Evolutionary conservation across 352 stramenopile species (phyloP).

Genomic region (Phytophthora pistaciae): DNA sequence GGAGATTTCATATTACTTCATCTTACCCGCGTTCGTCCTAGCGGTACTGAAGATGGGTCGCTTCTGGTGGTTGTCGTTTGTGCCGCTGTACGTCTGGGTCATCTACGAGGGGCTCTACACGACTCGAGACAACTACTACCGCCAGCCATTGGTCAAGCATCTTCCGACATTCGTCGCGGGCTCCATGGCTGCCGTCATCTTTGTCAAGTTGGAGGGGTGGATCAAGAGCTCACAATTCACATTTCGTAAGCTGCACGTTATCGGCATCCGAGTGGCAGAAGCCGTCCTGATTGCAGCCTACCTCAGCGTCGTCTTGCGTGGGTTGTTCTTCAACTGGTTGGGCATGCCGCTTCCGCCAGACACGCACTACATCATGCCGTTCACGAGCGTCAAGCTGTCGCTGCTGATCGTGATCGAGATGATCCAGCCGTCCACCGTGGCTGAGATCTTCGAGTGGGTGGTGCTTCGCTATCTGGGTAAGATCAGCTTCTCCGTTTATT

Average conservation of each 20-base stretch:
- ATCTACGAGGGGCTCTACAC: constrained; percentile 18
- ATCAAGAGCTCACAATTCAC: constrained; percentile 4
- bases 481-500: constrained; percentile 36
- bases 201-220: too few relatives aligned
- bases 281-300: constrained; percentile 15
- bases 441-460: constrained; percentile 13
- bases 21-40: too few relatives aligned
- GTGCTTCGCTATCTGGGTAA: constrained; percentile 16
- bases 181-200: too few relatives aligned
- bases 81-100: constrained; percentile 31
- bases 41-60: constrained; percentile 22
- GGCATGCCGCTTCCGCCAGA: constrained; percentile 15
- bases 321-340: constrained; percentile 37
- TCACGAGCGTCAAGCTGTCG: constrained; percentile 12
- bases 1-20: neutral
- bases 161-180: constrained; percentile 29
- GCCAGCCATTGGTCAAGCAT: constrained; percentile 19
- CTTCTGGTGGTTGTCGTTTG: constrained; percentile 32
- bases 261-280: constrained; percentile 27
- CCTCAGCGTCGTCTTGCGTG: constrained; percentile 10
- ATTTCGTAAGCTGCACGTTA: neutral
- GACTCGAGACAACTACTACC: constrained; percentile 26
- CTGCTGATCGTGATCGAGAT: constrained; percentile 46
- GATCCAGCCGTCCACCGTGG: constrained; percentile 31
- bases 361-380: constrained; percentile 18